Percentiles rank a stretch among this genome's conserved stretches.
phyloP scores from a whole-genome alignment of 805 yeast species.

The Saccharomycopsis babjevae region DNA sequence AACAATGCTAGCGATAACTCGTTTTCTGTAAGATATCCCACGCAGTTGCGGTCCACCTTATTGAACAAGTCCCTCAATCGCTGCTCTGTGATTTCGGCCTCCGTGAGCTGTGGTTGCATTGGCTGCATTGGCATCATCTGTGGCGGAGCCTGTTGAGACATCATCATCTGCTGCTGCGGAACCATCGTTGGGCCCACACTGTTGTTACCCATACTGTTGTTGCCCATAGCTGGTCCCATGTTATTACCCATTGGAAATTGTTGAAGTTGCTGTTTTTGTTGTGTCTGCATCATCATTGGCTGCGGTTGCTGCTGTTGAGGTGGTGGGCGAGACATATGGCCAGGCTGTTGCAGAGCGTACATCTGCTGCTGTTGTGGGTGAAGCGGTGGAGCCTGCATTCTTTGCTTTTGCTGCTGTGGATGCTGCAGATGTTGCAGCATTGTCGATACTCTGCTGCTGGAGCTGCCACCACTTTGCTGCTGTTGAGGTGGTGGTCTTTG shows the following conservation, averaged over 20 bases:
- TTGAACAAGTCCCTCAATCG: slow-evolving; percentile 43
- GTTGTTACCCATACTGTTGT: slow-evolving; percentile 1
- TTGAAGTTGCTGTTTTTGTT: slow-evolving; percentile 13
- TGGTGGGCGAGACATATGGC: slow-evolving; percentile 17
- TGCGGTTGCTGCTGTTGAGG: slow-evolving; percentile 17
- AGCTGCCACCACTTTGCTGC: not conserved
- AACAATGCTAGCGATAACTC: slow-evolving; percentile 52
- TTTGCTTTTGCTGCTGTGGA: slow-evolving; percentile 17
- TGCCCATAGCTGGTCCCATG: not conserved
- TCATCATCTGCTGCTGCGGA: not conserved
- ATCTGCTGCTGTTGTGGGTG: slow-evolving; percentile 17
- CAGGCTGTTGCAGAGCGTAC: slow-evolving; percentile 20
- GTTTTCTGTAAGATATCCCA: slow-evolving; percentile 42
- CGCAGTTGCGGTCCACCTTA: slow-evolving; percentile 42
- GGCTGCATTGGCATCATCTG: slow-evolving; percentile 17
- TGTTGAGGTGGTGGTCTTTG: slow-evolving; percentile 3
- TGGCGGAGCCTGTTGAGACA: slow-evolving; percentile 10
- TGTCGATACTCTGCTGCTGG: slow-evolving; percentile 19
- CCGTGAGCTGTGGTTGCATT: slow-evolving; percentile 9
- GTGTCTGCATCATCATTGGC: slow-evolving; percentile 15
- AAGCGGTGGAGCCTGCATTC: slow-evolving; percentile 19
- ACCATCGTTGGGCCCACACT: not conserved
- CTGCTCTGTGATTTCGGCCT: slow-evolving; percentile 27
- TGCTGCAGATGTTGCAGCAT: slow-evolving; percentile 18
- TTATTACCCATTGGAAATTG: slow-evolving; percentile 18